Conservation (phyloP, 2,329 filamentous ascomycete genomes). For the Fusarium gaditjirri region DNA sequence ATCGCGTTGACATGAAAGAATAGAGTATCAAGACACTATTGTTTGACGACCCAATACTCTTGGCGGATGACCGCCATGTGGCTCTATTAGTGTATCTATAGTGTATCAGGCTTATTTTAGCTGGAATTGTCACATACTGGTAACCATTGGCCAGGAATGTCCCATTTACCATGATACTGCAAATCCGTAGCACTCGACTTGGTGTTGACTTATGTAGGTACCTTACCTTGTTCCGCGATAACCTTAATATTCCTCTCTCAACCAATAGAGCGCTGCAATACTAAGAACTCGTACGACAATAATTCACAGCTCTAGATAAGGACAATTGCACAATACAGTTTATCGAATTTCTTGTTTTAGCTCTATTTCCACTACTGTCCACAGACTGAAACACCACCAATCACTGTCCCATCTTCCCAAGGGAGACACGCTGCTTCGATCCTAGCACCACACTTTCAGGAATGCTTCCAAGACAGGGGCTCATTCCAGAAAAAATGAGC, state of each 20-base stretch:
- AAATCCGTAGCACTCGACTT: not conserved
- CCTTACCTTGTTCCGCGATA: not conserved
- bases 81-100: not conserved
- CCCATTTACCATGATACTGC: not conserved
- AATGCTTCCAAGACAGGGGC: conserved; percentile 32
- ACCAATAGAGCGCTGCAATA: not conserved
- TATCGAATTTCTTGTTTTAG: conserved; percentile 22
- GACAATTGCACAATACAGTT: not conserved
- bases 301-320: not conserved
- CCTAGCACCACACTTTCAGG: conserved; percentile 6
- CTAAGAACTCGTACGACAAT: not conserved
- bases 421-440: conserved; percentile 7
- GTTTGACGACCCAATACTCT: not conserved
- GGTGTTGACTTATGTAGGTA: not conserved
- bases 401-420: conserved; percentile 1
- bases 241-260: not conserved
- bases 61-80: not conserved
- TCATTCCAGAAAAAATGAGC: conserved; percentile 21
- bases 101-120: not conserved
- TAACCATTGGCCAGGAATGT: not conserved
- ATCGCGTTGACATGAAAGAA: not conserved
- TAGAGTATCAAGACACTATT: not conserved
- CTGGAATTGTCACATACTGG: not conserved
- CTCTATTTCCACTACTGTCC: not conserved
- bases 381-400: conserved; percentile 21